phyloP scores from a whole-genome alignment of 2,329 filamentous ascomycete genomes.

The Apiospora saccharicola region DNA sequence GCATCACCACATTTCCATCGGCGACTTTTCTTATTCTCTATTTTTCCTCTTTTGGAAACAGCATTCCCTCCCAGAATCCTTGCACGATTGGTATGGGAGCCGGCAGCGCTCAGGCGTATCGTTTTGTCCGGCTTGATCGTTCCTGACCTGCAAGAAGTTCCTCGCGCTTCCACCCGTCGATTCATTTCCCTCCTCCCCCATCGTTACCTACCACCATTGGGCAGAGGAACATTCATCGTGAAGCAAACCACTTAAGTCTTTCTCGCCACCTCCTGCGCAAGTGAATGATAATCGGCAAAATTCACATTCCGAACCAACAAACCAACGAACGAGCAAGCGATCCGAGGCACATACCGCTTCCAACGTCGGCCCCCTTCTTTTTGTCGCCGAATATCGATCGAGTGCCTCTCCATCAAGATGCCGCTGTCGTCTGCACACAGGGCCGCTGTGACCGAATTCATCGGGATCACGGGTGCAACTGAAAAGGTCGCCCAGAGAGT shows the following conservation, averaged over 20 bases:
- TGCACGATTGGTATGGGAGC: conserved; percentile 8
- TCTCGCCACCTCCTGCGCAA: not conserved
- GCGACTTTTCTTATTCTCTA: not conserved
- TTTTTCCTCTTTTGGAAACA: not conserved
- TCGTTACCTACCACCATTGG: not conserved
- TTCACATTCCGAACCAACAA: not conserved
- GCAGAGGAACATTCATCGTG: not conserved
- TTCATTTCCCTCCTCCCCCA: not conserved
- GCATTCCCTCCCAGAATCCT: not conserved
- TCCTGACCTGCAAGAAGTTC: not conserved
- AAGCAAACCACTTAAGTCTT: not conserved
- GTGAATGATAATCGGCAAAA: not conserved
- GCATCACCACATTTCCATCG: conserved; percentile 2
- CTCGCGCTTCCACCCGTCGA: not conserved
- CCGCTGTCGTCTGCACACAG: conserved; percentile 38
- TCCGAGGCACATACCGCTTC: not conserved
- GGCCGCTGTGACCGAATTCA: conserved; percentile 38
- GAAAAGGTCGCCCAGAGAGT: conserved; percentile 34
- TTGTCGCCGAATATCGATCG: not conserved
- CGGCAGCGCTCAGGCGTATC: conserved; percentile 11
- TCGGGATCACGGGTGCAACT: conserved; percentile 39
- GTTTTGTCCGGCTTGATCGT: not conserved
- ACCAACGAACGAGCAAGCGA: not conserved
- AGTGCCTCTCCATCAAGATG: conserved; percentile 23
- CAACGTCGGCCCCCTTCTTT: not conserved